Evolutionary conservation across 106 monocot genomes (phyloP).

Genomic region (Dendrobium chrysotoxum): DNA sequence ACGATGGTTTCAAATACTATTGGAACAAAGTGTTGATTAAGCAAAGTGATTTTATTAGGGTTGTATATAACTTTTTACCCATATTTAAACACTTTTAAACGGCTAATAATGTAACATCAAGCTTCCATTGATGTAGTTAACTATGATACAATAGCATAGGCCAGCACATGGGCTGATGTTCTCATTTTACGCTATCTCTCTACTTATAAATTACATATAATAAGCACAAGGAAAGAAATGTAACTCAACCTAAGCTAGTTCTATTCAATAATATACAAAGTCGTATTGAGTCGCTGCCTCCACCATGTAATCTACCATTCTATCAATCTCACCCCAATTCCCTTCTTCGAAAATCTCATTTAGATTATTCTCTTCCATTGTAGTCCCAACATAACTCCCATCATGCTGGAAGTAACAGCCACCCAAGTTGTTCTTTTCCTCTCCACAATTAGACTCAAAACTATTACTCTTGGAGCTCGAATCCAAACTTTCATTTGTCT

Average conservation of each 20-base stretch:
- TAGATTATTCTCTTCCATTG: conserved; percentile 10
- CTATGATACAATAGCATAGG: too few relatives aligned
- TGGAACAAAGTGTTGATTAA: too few relatives aligned
- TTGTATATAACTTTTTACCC: too few relatives aligned
- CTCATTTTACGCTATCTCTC: too few relatives aligned
- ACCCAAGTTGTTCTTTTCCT: conserved; percentile 16
- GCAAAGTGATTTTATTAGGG: too few relatives aligned
- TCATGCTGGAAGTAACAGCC: background rate
- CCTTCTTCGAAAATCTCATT: conserved; percentile 19
- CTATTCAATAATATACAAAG: background rate
- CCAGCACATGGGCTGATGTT: too few relatives aligned
- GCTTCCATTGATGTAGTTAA: too few relatives aligned
- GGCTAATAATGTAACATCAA: too few relatives aligned
- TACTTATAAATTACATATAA: too few relatives aligned
- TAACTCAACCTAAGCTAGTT: background rate
- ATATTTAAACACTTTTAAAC: too few relatives aligned
- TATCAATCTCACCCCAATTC: conserved; percentile 74
- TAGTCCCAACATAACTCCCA: background rate
- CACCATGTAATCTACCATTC: conserved; percentile 31
- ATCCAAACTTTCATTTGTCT: conserved; percentile 7
- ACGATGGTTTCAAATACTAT: too few relatives aligned
- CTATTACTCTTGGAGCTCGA: conserved; percentile 28
- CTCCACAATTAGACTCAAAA: conserved; percentile 37
- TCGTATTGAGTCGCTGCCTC: conserved; percentile 8
- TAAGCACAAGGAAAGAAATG: too few relatives aligned